Base-by-base conservation (phyloP, 441 rosid species). In the Gossypium davidsonii region DNA sequence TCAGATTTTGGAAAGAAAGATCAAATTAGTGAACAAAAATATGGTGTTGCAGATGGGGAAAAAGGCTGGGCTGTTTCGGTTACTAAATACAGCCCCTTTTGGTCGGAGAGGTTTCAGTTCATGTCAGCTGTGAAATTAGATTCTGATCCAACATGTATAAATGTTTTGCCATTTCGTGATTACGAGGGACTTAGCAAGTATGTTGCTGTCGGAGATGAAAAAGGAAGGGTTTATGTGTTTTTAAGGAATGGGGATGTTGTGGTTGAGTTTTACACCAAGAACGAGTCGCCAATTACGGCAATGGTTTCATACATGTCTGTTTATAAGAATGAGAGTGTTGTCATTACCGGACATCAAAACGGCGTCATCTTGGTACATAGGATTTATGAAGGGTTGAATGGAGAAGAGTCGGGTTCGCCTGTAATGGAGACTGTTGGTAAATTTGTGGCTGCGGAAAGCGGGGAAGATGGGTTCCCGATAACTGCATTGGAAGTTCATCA, bases 21-120 rank as follows among this genome's bases (percentile, higher is more conserved):
- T 71, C 74, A 75, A 67, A 67, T 77, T 74, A 48, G 55, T 10
- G 70, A 53, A 56, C 52, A 44, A 42, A 58, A 74, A 26, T 64
- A 34, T 20, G 80, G 71, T 48, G 81, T 65, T 67, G 64, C 71
- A 63, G 83, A 75, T 78, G 85, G 73, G 70, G 87, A 78, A 70
- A 82, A 79, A 78, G 78, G 61, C 1, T 81, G 78, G 74, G 82
- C 83, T 21, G 82, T 81, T 76, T 81, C 95, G 0, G 87, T 91
- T 23, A 87, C 94, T 0, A 93, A 88, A 58, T 91, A 82, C 75
- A 91, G 91, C 64, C 97, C 87, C 4, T 83, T 86, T 61, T 95
- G 98, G 99, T 86, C 97, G 37, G 99, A 95, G 86, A 89, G 88
- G 85, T 91, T 93, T 83, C 90, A 86, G 25, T 91, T 93, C 75